Conservation (phyloP, 1,284 basidiomycete species). For the Moesziomyces globuligerus region DNA sequence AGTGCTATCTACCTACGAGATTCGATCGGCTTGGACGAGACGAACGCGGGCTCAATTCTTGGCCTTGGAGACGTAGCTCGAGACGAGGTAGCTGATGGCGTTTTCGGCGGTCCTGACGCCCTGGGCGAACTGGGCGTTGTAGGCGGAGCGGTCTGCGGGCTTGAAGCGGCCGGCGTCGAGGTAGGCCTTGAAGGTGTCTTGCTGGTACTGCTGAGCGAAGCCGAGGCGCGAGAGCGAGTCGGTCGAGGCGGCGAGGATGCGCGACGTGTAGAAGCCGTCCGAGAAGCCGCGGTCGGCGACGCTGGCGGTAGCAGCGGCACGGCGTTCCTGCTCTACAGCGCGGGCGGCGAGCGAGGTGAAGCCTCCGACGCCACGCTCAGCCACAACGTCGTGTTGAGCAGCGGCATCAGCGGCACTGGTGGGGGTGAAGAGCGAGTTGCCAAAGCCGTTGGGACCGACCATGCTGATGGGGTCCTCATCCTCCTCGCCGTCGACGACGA, state of each 20-base stretch:
- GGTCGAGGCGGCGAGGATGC: constrained; percentile 72
- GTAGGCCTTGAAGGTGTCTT: constrained; percentile 68
- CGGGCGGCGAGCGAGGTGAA: constrained; percentile 30
- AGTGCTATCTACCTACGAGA: no score
- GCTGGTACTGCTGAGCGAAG: constrained; percentile 75
- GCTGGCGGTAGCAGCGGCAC: constrained; percentile 7
- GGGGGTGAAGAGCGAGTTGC: constrained; percentile 17
- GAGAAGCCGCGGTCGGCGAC: constrained; percentile 70
- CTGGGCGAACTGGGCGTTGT: constrained; percentile 42
- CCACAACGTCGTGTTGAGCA: not conserved
- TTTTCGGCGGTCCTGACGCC: constrained; percentile 44
- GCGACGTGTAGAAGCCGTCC: constrained; percentile 75
- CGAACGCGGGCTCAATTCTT: not conserved
- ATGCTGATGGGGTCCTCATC: constrained; percentile 15
- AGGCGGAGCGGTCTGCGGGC: constrained; percentile 12
- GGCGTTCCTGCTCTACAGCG: constrained; percentile 8
- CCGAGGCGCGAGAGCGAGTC: constrained; percentile 74
- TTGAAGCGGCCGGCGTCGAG: constrained; percentile 25
- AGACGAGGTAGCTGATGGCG: constrained; percentile 38
- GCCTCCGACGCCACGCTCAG: constrained; percentile 21
- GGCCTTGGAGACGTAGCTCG: constrained; percentile 20
- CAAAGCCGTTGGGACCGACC: constrained; percentile 37
- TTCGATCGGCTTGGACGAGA: no score
- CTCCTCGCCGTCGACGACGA: constrained; percentile 9
- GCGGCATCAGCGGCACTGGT: not conserved